Evolutionary conservation across 805 yeast genomes (phyloP).

Genomic region (Priceomyces melissophilus): DNA sequence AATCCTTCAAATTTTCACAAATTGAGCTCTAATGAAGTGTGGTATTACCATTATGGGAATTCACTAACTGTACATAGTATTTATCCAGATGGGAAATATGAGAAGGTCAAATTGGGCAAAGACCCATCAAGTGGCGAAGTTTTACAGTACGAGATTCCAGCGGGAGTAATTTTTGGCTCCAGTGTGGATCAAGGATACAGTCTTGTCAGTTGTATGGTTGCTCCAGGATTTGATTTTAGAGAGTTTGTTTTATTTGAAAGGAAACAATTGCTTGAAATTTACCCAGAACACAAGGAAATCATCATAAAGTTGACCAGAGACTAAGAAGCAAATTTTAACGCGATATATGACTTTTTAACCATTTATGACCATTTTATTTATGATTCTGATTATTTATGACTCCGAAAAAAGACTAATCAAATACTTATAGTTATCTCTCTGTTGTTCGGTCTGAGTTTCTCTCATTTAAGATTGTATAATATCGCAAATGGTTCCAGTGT

Average conservation of each 20-base stretch:
- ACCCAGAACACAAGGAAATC: slow-evolving; percentile 17
- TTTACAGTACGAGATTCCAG: slow-evolving; percentile 19
- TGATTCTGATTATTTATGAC: background rate
- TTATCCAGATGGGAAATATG: background rate
- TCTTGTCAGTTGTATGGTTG: slow-evolving; percentile 21
- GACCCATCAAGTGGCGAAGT: slow-evolving; percentile 14
- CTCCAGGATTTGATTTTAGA: slow-evolving; percentile 21
- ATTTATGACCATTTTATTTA: no score
- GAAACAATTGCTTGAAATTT: slow-evolving; percentile 11
- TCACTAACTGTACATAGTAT: slow-evolving; percentile 18
- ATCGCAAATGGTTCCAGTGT: no score
- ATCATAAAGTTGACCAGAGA: slow-evolving; percentile 14
- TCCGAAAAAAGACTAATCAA: no score
- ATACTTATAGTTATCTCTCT: no score
- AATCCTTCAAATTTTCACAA: slow-evolving; percentile 19
- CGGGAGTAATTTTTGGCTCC: slow-evolving; percentile 19
- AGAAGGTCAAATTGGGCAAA: slow-evolving; percentile 11
- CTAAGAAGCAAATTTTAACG: no score
- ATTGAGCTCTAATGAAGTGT: slow-evolving; percentile 20
- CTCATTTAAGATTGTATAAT: no score
- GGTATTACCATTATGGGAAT: slow-evolving; percentile 21
- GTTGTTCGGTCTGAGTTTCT: no score
- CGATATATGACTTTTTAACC: no score
- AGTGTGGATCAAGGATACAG: slow-evolving; percentile 18
- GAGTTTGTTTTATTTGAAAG: slow-evolving; percentile 18